These are phyloP conservation scores for Samsoniella hepiali DNA, from an alignment of 2,329 filamentous ascomycete species.

Conservation along the genomic window DNA sequence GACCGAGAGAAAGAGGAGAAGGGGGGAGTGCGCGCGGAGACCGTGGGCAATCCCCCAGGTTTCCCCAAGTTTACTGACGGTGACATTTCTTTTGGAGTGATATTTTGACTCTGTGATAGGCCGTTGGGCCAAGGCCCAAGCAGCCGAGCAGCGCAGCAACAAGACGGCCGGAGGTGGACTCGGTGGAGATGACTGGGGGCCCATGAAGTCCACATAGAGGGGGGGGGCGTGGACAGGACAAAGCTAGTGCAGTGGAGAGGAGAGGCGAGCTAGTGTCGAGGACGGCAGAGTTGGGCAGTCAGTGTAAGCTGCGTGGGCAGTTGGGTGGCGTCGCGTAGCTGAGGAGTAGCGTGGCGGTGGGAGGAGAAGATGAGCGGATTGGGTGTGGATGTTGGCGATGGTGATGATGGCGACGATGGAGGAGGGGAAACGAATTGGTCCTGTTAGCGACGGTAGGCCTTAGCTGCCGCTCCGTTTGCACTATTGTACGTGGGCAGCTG, in stretches of 20 bases:
- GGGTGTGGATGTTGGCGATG: not conserved
- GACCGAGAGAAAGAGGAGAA: not conserved
- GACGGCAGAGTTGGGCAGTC: not conserved
- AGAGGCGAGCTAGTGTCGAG: not conserved
- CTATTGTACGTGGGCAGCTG: not conserved
- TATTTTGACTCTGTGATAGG: constrained; percentile 6
- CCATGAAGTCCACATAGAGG: not conserved
- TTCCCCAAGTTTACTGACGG: constrained; percentile 14
- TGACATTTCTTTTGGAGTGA: not conserved
- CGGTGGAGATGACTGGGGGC: not conserved
- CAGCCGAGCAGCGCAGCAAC: constrained; percentile 8
- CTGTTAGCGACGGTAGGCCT: not conserved
- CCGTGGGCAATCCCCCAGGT: constrained; percentile 13
- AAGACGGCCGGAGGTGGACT: not conserved
- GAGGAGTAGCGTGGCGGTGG: constrained; percentile 1
- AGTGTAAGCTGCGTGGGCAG: constrained; percentile 1
- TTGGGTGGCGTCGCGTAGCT: constrained; percentile 11
- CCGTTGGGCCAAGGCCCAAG: not conserved
- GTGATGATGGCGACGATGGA: not conserved
- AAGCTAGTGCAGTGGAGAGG: not conserved
- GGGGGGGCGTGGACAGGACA: not conserved
- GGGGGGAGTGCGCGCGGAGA: constrained; percentile 6
- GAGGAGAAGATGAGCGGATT: not conserved
- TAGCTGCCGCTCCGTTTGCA: not conserved
- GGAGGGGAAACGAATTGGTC: not conserved